phyloP scores from a whole-genome alignment of 306 rosid species.

The Ceratonia siliqua region DNA sequence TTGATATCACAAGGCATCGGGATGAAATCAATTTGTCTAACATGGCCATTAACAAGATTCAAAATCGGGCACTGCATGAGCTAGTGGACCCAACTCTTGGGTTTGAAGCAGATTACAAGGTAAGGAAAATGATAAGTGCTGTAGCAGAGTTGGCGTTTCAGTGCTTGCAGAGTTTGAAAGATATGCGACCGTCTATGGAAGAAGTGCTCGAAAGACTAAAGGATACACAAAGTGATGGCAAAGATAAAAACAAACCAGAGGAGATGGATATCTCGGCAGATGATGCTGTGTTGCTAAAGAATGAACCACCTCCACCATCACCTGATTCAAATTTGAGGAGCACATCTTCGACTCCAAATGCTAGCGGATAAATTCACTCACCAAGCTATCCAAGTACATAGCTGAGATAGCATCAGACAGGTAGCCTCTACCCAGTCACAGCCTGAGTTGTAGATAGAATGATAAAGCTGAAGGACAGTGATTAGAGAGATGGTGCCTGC shows the following conservation, averaged over 20 bases:
- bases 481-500: background rate
- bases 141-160: slow-evolving; percentile 84
- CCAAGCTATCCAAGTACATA: background rate
- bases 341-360: background rate
- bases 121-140: slow-evolving; percentile 55
- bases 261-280: slow-evolving; percentile 48
- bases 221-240: slow-evolving; percentile 47
- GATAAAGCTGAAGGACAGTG: background rate
- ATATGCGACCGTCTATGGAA: slow-evolving; percentile 67
- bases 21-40: slow-evolving; percentile 70
- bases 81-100: slow-evolving; percentile 66
- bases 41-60: slow-evolving; percentile 86
- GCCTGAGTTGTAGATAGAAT: background rate
- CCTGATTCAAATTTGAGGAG: slow-evolving; percentile 50
- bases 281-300: slow-evolving; percentile 46
- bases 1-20: slow-evolving; percentile 67
- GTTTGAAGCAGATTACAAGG: slow-evolving; percentile 56
- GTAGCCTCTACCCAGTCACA: no score
- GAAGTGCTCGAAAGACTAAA: slow-evolving; percentile 53
- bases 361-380: background rate
- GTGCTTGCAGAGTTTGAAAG: slow-evolving; percentile 73
- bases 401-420: background rate
- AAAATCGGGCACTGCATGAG: slow-evolving; percentile 54
- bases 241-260: slow-evolving; percentile 35
- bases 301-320: slow-evolving; percentile 52